Conservation (phyloP, 805 yeast species). For the Ogataea dorogensis region DNA sequence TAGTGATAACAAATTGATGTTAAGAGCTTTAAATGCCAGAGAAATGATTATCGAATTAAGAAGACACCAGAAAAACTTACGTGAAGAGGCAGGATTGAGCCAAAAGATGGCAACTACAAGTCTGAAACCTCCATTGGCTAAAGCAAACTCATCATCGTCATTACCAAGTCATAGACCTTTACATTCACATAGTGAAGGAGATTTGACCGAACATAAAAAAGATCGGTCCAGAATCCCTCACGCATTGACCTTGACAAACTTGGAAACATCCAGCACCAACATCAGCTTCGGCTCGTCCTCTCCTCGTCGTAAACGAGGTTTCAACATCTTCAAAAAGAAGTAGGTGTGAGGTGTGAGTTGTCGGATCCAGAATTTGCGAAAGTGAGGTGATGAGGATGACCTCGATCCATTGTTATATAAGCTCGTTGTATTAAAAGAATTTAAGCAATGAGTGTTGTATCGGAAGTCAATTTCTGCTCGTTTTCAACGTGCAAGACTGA, state of each 20-base stretch:
- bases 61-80: conserved; percentile 27
- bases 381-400: conserved; percentile 15
- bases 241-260: conserved; percentile 7
- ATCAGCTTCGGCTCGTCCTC: conserved; percentile 1
- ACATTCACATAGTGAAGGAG: conserved; percentile 7
- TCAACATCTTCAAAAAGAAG: conserved; percentile 13
- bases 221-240: not conserved
- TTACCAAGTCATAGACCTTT: not conserved
- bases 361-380: conserved; percentile 1
- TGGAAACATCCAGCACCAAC: conserved; percentile 4
- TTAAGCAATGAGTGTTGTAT: conserved; percentile 12
- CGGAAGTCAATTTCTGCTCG: conserved; percentile 53
- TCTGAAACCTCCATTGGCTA: conserved; percentile 1
- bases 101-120: not conserved
- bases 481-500: conserved; percentile 53
- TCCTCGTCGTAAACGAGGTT: conserved; percentile 7
- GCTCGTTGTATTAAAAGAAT: conserved; percentile 9
- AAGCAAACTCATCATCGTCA: conserved; percentile 2
- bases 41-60: conserved; percentile 44
- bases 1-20: conserved; percentile 62
- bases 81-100: conserved; percentile 1
- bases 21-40: conserved; percentile 53
- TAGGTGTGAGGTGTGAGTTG: conserved; percentile 2
- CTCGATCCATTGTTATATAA: conserved; percentile 7
- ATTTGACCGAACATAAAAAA: not conserved